Evolutionary conservation across 164 flowering plant genomes (phyloP).

Genomic region (Pachysandra terminalis): DNA sequence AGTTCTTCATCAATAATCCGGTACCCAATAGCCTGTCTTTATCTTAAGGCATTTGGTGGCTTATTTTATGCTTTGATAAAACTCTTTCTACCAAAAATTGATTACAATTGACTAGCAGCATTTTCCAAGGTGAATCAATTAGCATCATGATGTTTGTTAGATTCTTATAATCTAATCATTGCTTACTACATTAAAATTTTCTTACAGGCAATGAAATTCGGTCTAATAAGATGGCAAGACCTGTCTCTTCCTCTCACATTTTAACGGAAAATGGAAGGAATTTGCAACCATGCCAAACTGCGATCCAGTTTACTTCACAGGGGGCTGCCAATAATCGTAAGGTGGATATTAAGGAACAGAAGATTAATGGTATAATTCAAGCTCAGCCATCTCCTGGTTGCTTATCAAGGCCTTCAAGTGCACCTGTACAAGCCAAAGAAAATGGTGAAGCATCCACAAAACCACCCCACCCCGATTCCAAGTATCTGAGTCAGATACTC

Average conservation of each 20-base stretch:
- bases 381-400: constrained; percentile 22
- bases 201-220: constrained; percentile 43
- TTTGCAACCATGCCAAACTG: constrained; percentile 32
- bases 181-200: constrained; percentile 12
- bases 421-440: constrained; percentile 26
- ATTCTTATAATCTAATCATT: constrained; percentile 10
- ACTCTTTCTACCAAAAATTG: background rate
- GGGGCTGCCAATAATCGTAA: constrained; percentile 25
- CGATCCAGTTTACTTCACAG: constrained; percentile 18
- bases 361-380: constrained; percentile 49
- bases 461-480: constrained; percentile 75
- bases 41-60: background rate
- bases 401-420: constrained; percentile 11
- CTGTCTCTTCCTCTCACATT: constrained; percentile 31
- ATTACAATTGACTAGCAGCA: background rate
- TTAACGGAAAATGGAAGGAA: constrained; percentile 43
- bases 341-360: constrained; percentile 38
- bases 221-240: constrained; percentile 51
- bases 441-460: constrained; percentile 33
- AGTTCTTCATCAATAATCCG: constrained; percentile 1
- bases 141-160: background rate
- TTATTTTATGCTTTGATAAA: background rate
- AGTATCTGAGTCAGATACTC: constrained; percentile 49
- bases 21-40: background rate
- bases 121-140: background rate